phyloP scores from a whole-genome alignment of 805 yeast species.

The Cyberlindnera mycetangii region DNA sequence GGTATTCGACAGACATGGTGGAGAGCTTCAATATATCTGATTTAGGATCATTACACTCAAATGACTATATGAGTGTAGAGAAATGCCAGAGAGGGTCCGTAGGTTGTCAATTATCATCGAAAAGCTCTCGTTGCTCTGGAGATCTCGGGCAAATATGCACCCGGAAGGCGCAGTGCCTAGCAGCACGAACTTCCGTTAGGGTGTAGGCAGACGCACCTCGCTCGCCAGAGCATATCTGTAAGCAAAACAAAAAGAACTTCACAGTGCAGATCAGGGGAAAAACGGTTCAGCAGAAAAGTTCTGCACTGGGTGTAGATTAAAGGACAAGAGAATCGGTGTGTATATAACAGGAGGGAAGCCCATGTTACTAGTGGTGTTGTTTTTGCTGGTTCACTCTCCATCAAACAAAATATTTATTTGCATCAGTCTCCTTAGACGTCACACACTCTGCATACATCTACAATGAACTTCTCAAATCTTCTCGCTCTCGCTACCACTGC shows the following conservation, averaged over 20 bases:
- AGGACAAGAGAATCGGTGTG: too few relatives aligned
- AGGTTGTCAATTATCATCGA: too few relatives aligned
- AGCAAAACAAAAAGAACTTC: neutral
- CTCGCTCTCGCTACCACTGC: conserved; percentile 21
- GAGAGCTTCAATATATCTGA: too few relatives aligned
- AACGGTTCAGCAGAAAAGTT: neutral
- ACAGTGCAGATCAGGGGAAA: neutral
- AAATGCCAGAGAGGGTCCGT: too few relatives aligned
- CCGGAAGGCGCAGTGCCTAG: too few relatives aligned
- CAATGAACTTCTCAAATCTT: conserved; percentile 25
- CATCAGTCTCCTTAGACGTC: neutral
- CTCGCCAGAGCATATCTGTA: neutral
- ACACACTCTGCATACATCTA: neutral
- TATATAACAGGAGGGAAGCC: neutral
- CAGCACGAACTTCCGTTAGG: neutral
- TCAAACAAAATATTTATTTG: neutral
- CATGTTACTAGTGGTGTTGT: too few relatives aligned
- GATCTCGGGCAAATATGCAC: too few relatives aligned
- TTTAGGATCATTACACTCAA: too few relatives aligned
- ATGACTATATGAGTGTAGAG: too few relatives aligned
- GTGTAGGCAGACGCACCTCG: neutral
- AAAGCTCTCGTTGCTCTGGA: too few relatives aligned
- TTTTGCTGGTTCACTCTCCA: too few relatives aligned
- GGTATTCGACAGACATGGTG: too few relatives aligned
- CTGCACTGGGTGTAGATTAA: neutral